These are phyloP conservation scores for Vitis cinerea DNA, from an alignment of 164 flowering plant species.

Conservation along the genomic window DNA sequence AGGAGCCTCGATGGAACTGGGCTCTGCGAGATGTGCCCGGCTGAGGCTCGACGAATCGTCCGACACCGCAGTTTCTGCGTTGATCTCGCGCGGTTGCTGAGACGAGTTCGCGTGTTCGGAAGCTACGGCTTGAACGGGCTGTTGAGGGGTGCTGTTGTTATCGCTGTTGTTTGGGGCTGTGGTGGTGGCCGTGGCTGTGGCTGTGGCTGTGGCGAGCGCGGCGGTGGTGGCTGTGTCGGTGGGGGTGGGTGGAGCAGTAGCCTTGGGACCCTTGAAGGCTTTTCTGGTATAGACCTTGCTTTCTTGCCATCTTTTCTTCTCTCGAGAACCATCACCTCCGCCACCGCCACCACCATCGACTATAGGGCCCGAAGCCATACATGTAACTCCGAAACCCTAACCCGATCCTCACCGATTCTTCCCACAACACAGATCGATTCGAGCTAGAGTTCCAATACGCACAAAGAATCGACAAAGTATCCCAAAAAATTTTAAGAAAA, in stretches of 20 bases:
- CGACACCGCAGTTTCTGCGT: conserved; percentile 8
- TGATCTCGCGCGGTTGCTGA: conserved; percentile 21
- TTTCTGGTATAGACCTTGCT: conserved; percentile 65
- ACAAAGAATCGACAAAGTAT: neutral
- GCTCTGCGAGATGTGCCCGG: conserved; percentile 18
- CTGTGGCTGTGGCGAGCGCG: neutral
- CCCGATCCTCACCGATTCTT: neutral
- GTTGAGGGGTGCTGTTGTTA: conserved; percentile 1
- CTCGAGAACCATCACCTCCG: conserved; percentile 47
- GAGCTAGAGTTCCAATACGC: conserved; percentile 4
- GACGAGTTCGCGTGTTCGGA: conserved; percentile 32
- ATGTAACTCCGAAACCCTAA: conserved; percentile 34
- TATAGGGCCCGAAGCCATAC: conserved; percentile 78
- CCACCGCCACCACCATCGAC: conserved; percentile 30
- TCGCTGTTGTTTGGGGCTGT: neutral
- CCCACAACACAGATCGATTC: neutral
- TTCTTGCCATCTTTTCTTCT: conserved; percentile 54
- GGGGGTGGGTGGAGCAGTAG: conserved; percentile 3
- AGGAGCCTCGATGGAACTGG: conserved; percentile 10
- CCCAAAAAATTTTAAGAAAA: neutral
- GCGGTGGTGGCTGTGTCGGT: conserved; percentile 1
- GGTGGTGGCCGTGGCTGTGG: neutral
- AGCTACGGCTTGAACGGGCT: conserved; percentile 13
- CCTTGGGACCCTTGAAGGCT: conserved; percentile 42
- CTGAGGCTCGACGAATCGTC: conserved; percentile 52